phyloP scores from a whole-genome alignment of 495 filamentous ascomycete genomes.

The Neurospora pannonica region DNA sequence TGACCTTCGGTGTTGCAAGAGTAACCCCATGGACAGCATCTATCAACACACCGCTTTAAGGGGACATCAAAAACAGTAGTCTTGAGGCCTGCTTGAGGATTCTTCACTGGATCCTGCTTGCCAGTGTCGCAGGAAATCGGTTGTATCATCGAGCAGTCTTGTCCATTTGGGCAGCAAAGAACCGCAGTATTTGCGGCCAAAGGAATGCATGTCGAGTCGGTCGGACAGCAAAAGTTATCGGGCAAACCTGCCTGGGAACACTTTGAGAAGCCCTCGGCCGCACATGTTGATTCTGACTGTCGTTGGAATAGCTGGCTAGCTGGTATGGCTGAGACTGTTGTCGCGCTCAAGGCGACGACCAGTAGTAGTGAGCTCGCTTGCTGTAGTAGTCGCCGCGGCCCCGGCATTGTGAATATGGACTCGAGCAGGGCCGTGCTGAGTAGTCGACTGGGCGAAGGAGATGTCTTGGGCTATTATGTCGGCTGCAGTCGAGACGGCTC shows the following conservation, averaged over 20 bases:
- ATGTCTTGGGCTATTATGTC: neutral
- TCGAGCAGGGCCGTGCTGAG: neutral
- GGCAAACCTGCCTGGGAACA: constrained; percentile 52
- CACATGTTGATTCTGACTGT: constrained; percentile 20
- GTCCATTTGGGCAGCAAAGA: constrained; percentile 65
- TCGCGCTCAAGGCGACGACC: neutral
- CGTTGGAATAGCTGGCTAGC: constrained; percentile 23
- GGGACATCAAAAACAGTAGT: constrained; percentile 52
- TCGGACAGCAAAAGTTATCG: constrained; percentile 65
- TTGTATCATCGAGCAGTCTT: constrained; percentile 53
- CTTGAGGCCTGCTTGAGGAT: constrained; percentile 57
- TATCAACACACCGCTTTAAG: constrained; percentile 48
- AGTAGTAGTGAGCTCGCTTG: neutral
- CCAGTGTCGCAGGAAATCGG: constrained; percentile 63
- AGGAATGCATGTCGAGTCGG: constrained; percentile 49
- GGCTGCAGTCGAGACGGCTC: neutral
- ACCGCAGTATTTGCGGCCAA: constrained; percentile 59
- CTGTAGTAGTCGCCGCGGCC: neutral
- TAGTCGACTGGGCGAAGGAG: neutral
- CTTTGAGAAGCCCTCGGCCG: constrained; percentile 20
- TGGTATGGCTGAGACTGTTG: constrained; percentile 8
- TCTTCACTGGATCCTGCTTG: constrained; percentile 50
- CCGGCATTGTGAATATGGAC: neutral
- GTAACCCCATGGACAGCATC: constrained; percentile 77
- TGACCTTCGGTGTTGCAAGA: constrained; percentile 44